Evolutionary conservation across 179 eudicot genomes (phyloP), one percentile per base, ranked within the genome.

Genomic region (Beta corolliflora): DNA sequence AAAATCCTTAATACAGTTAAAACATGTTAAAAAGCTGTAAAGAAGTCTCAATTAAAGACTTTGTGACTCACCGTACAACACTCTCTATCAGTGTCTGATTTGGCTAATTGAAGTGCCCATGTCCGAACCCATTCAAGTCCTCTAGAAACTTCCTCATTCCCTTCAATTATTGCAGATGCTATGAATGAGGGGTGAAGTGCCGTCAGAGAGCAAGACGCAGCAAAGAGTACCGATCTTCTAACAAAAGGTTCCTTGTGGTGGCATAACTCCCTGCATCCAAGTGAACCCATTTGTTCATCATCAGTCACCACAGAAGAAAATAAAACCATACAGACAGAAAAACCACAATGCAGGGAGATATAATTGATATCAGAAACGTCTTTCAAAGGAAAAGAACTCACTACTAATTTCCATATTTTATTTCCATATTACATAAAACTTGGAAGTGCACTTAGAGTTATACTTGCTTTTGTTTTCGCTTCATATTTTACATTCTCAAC

Each of bases 111-210:
- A 81, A 94, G 97, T 15, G 99, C 97, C 94, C 93, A 91, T 23
- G 90, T 87, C 45, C 97, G 97, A 65, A 94, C 71, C 99, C 99
- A 95, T 76, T 95, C 99, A 67, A 95, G 99, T 67, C 95, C 97
- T 89, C 88, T 84, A n/a, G 92, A 89, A 55, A 95, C 71, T 76
- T 91, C 99, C 52, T 79, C 79, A 78, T 90, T 92, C 21, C 94
- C 93, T 85, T 92, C 97, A 5, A 80, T 72, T 83, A 95, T 80
- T 13, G 96, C 93, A 69, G 98, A 88, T 78, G 96, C 99, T 71
- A 95, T 93, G 82, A 83, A 91, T 48, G 99, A 89, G 12, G 99
- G 99, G 84, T 95, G 97, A 85, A 95, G 95, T 59, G 97, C 93
- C 69, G 88, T 72, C 68, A 95, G 77, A 83, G 86, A 85, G 90